Base-by-base conservation (phyloP, 768 basidiomycete species). In the Tubosaeta brunneosetosa region DNA sequence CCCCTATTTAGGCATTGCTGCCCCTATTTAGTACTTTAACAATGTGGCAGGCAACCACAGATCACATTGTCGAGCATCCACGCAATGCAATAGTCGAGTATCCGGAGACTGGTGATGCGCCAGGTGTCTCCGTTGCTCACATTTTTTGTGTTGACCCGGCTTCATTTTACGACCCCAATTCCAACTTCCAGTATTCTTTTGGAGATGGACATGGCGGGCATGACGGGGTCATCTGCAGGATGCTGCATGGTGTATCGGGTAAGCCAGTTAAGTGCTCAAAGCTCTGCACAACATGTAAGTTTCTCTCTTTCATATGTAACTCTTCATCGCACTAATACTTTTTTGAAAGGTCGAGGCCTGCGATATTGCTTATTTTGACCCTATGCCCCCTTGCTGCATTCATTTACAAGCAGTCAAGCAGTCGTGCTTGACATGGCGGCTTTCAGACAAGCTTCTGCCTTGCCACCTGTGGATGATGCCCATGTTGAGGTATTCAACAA, bases 101-200 rank as follows among this genome's bases (percentile, higher is more conserved):
- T 4, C 40, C 33, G 2, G 44, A 55, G 49, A 55, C 49, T n/a
- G 33, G 53, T 3, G 32, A 55, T n/a, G 4, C 27, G 1, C 47
- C 13, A 17, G 44, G 44, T 22, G 3, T 50, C 1, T 2, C 45
- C 0, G 4, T 55, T 1, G 31, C 49, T 2, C 33, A 42, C 6
- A 37, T 47, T 1, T 55, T 55, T 19, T 7, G 26, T 8, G 2
- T 55, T 6, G 1, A 55, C 6, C 32, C 53, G 1, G 12, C 36
- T 5, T 29, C 11, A 1, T 42, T 55, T 5, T 14, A 47, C 13
- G 12, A 55, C 4, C 40, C 40, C 1, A 1, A 1, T 0, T 14
- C 26, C 34, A 47, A 38, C n/a, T 55, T 51, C 3, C 54, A 55
- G 7, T 51, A 55, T 9, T 55, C 25, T 1, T 29, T 55, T 1